Conservation (phyloP, 257 asterid species). For the Solanum infundibuliforme region DNA sequence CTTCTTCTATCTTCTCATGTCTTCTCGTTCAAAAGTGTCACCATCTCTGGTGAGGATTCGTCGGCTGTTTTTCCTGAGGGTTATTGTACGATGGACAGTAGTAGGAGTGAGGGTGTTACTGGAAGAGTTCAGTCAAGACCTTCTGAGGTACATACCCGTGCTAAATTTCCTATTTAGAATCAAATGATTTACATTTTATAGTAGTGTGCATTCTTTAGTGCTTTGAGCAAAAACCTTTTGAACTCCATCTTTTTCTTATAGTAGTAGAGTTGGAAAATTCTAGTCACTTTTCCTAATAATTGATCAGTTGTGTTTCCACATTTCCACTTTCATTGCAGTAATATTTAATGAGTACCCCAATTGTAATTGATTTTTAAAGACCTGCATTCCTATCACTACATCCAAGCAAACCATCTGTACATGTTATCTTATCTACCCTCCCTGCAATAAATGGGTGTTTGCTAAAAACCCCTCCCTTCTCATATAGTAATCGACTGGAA, state of each 20-base stretch:
- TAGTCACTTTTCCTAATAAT: background rate
- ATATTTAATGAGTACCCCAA: background rate
- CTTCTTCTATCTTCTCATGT: slow-evolving; percentile 69
- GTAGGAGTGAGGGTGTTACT: slow-evolving; percentile 32
- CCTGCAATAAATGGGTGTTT: background rate
- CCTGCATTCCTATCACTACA: background rate
- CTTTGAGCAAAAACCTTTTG: background rate
- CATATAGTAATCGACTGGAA: background rate
- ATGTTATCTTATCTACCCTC: background rate
- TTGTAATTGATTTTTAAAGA: background rate
- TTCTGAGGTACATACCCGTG: slow-evolving; percentile 39
- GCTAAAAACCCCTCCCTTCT: background rate
- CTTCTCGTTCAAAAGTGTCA: slow-evolving; percentile 75
- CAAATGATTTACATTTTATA: background rate
- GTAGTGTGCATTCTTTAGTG: background rate
- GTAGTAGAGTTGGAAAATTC: background rate
- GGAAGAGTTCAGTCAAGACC: slow-evolving; percentile 31
- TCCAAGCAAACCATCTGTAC: background rate
- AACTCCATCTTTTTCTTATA: background rate
- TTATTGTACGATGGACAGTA: slow-evolving; percentile 17
- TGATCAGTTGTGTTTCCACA: background rate
- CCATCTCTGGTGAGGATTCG: slow-evolving; percentile 33
- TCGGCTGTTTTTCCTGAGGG: slow-evolving; percentile 28
- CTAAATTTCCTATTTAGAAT: slow-evolving; percentile 3
- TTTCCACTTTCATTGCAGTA: background rate